A percentile compares a stretch with the other conserved stretches of the same genome.
Conservation (phyloP, 352 stramenopile species). For the Elongisporangium prolatum region DNA sequence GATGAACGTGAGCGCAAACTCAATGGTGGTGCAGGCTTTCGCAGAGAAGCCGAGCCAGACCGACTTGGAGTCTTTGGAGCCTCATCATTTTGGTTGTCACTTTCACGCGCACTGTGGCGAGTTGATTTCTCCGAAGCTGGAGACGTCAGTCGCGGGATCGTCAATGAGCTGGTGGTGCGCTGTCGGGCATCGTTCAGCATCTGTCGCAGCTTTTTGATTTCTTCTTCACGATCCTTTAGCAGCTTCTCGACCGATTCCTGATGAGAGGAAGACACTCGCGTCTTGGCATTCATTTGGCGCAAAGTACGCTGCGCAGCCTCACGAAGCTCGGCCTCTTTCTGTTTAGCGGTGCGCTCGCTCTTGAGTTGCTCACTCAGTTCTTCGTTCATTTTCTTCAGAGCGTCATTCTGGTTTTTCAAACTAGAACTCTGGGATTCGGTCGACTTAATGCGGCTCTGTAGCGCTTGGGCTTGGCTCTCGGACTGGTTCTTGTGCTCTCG, state of each 20-base stretch:
- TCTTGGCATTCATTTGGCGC: constrained; percentile 64
- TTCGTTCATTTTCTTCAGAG: constrained; percentile 61
- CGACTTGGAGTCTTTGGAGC: neutral
- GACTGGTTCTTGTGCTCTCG: constrained; percentile 90
- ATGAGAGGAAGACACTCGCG: constrained; percentile 58
- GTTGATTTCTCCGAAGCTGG: neutral
- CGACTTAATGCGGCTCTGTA: constrained; percentile 76
- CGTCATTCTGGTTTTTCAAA: constrained; percentile 57
- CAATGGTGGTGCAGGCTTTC: neutral
- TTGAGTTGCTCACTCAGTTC: constrained; percentile 68
- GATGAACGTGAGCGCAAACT: neutral
- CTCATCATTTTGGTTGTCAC: neutral
- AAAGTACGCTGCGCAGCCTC: constrained; percentile 57
- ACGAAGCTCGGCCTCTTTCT: constrained; percentile 62
- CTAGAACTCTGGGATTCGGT: constrained; percentile 68
- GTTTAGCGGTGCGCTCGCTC: constrained; percentile 60
- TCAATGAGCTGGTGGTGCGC: constrained; percentile 46
- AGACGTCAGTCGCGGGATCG: neutral
- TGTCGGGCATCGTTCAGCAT: constrained; percentile 66
- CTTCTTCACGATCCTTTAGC: constrained; percentile 69
- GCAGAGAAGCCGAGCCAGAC: neutral
- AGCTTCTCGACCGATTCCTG: constrained; percentile 63
- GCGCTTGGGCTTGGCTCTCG: constrained; percentile 78
- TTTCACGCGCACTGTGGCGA: neutral
- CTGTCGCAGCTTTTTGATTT: constrained; percentile 76